Percentiles rank a stretch among this genome's conserved stretches.
Evolutionary conservation across 371 early-diverging fungal species (phyloP).

Genomic region (Mortierella sp.): DNA sequence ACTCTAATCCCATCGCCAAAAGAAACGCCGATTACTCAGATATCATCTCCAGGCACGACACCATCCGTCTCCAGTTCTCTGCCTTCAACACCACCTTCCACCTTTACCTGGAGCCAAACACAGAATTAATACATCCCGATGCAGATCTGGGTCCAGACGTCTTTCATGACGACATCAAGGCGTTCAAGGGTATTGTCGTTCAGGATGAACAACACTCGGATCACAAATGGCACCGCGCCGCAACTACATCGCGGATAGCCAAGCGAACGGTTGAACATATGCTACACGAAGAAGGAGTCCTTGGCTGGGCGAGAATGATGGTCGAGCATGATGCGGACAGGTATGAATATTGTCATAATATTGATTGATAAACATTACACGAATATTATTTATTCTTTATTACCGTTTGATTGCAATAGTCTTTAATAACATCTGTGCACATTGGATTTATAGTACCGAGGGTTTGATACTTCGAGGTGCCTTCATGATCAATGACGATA

Average conservation of each 20-base stretch:
- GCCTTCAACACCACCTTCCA: constrained; percentile 82
- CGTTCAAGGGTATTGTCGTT: constrained; percentile 73
- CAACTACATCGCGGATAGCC: constrained; percentile 42
- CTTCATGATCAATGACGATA: constrained; percentile 67
- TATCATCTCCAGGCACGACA: constrained; percentile 64
- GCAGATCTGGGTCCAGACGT: constrained; percentile 62
- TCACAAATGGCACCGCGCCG: constrained; percentile 44
- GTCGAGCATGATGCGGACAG: constrained; percentile 64
- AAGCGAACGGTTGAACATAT: constrained; percentile 52
- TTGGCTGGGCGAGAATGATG: constrained; percentile 80
- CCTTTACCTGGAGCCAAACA: constrained; percentile 80
- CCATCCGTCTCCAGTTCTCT: constrained; percentile 69
- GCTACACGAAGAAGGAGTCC: constrained; percentile 59
- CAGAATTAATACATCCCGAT: constrained; percentile 78
- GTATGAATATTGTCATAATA: constrained; percentile 10
- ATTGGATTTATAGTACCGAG: constrained; percentile 29
- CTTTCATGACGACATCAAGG: constrained; percentile 60
- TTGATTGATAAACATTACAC: not conserved
- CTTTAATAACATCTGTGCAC: not conserved
- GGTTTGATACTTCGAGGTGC: constrained; percentile 73
- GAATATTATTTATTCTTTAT: not conserved
- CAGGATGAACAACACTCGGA: constrained; percentile 47
- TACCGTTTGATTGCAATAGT: not conserved
- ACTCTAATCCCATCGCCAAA: constrained; percentile 5
- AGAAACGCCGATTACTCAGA: not conserved